phyloP scores from a whole-genome alignment of 2,329 filamentous ascomycete species.

The Magnaporthiopsis rhizophila region DNA sequence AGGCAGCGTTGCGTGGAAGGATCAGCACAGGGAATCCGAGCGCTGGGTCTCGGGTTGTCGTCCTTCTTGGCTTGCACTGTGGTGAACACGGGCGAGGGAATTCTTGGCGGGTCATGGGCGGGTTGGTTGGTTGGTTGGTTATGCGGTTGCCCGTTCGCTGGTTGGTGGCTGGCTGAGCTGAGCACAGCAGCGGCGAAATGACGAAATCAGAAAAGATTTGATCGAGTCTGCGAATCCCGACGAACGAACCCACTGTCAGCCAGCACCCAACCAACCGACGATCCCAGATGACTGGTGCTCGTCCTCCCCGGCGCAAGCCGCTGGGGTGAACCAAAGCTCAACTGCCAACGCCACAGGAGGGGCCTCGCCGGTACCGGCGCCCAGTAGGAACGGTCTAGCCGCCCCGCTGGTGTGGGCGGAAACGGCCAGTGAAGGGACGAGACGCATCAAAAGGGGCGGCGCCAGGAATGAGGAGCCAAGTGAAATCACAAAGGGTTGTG shows the following conservation, averaged over 20 bases:
- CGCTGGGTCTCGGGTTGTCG: not conserved
- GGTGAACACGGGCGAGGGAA: not conserved
- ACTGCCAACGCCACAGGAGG: not conserved
- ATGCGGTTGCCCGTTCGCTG: not conserved
- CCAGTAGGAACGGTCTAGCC: not conserved
- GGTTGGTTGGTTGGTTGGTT: not conserved
- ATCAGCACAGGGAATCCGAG: slow-evolving; percentile 7
- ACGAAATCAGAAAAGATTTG: not conserved
- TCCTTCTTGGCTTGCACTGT: not conserved
- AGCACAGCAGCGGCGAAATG: not conserved
- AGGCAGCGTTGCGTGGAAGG: not conserved
- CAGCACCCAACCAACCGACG: no score
- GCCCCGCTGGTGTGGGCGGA: not conserved
- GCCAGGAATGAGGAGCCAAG: not conserved
- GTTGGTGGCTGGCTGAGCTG: not conserved
- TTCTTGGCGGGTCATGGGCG: not conserved
- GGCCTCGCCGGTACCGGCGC: not conserved
- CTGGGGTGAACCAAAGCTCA: not conserved
- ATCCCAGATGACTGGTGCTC: no score
- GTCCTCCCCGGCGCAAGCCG: no score
- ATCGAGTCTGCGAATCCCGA: not conserved
- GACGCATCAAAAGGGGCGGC: not conserved
- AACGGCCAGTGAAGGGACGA: not conserved
- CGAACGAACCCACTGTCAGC: not conserved
- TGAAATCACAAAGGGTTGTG: no score